phyloP scores from a whole-genome alignment of 2,329 filamentous ascomycete species.

The Tolypocladium capitatum region DNA sequence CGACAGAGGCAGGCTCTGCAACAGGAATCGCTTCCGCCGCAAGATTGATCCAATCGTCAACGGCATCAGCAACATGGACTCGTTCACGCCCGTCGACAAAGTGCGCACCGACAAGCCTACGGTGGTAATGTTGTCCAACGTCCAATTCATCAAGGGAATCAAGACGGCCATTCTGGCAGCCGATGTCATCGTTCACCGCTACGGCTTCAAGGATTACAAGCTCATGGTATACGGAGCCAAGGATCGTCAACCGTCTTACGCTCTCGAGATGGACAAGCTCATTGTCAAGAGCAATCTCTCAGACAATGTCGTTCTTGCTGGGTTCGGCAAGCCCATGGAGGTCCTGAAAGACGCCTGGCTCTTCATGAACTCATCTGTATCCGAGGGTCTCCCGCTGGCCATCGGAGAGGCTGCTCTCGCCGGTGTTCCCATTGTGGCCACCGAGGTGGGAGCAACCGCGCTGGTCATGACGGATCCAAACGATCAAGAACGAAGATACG shows the following conservation, averaged over 20 bases:
- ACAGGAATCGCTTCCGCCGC: conserved; percentile 41
- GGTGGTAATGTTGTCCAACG: conserved; percentile 52
- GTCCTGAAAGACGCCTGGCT: conserved; percentile 43
- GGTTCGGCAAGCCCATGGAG: conserved; percentile 41
- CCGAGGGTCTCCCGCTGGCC: conserved; percentile 41
- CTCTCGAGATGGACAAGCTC: conserved; percentile 43
- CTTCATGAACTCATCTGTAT: conserved; percentile 44
- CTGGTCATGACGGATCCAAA: conserved; percentile 39
- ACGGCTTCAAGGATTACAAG: conserved; percentile 51
- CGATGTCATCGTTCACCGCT: conserved; percentile 52
- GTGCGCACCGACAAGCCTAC: conserved; percentile 46
- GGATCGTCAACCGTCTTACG: conserved; percentile 48
- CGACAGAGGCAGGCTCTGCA: conserved; percentile 39
- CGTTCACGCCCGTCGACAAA: conserved; percentile 45
- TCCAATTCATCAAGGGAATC: conserved; percentile 48
- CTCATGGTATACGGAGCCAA: conserved; percentile 51
- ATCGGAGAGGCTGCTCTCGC: conserved; percentile 44
- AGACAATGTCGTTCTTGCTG: conserved; percentile 36
- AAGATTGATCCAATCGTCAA: conserved; percentile 55
- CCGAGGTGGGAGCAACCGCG: conserved; percentile 41
- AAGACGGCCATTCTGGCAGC: conserved; percentile 50
- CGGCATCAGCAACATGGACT: conserved; percentile 50
- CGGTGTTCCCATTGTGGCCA: conserved; percentile 41
- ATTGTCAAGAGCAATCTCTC: conserved; percentile 41
- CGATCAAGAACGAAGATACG: conserved; percentile 35